These are phyloP conservation scores for Beauveria rudraprayagi DNA, from an alignment of 2,329 filamentous ascomycete genomes.

Conservation along the genomic window DNA sequence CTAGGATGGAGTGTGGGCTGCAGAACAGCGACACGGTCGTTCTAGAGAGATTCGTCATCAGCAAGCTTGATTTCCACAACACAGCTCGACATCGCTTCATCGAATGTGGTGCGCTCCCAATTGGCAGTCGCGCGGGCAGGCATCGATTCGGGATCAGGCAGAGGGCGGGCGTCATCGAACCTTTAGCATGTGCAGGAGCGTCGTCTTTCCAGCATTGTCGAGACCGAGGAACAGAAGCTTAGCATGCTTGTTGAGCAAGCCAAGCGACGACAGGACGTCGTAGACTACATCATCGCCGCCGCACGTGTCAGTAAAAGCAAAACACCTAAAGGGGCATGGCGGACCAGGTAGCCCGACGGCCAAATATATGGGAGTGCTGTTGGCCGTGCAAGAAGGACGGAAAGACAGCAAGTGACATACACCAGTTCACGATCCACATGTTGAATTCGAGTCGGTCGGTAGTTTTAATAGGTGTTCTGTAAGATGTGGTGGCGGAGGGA, in stretches of 20 bases:
- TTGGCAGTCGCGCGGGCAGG: not conserved
- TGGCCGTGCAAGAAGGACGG: not conserved
- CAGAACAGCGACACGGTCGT: slow-evolving; percentile 85
- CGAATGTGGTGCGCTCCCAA: not conserved
- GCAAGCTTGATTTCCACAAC: slow-evolving; percentile 12
- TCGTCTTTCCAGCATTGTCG: slow-evolving; percentile 93
- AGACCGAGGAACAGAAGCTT: slow-evolving; percentile 91
- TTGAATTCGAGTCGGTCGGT: not conserved
- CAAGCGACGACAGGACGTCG: slow-evolving; percentile 79
- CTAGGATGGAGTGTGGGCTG: slow-evolving; percentile 88
- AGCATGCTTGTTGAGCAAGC: slow-evolving; percentile 89
- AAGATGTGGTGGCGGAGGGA: not conserved
- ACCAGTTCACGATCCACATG: slow-evolving; percentile 97
- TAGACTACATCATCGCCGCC: slow-evolving; percentile 48
- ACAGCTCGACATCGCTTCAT: not conserved
- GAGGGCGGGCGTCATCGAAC: slow-evolving; percentile 37
- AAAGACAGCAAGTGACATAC: slow-evolving; percentile 44
- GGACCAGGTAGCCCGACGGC: not conserved
- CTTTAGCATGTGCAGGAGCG: slow-evolving; percentile 92
- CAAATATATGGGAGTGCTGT: not conserved
- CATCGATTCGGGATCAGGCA: not conserved
- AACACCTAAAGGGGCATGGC: not conserved
- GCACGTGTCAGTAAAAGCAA: slow-evolving; percentile 24
- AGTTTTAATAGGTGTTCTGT: not conserved
- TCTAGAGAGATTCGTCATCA: slow-evolving; percentile 43